phyloP scores from a whole-genome alignment of 2,329 filamentous ascomycete species.

The Epicoccum sorghinum region DNA sequence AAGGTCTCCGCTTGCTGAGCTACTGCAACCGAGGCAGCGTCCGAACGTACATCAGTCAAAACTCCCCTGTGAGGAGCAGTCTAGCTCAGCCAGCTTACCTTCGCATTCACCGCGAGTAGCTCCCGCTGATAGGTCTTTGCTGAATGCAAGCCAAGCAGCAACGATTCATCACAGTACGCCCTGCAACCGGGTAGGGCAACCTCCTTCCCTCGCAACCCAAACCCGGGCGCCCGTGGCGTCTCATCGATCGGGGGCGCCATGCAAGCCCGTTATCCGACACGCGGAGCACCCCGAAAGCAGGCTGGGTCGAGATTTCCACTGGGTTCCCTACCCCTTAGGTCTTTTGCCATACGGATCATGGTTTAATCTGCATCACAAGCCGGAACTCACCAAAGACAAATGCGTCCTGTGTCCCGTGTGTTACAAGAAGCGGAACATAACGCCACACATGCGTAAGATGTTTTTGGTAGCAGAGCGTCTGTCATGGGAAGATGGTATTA shows the following conservation, averaged over 20 bases:
- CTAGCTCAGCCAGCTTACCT: too few relatives aligned
- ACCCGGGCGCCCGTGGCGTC: neutral
- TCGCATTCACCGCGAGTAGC: too few relatives aligned
- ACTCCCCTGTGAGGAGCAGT: too few relatives aligned
- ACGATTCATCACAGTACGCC: too few relatives aligned
- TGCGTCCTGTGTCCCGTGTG: slow-evolving; percentile 26
- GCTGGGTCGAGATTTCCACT: slow-evolving; percentile 31
- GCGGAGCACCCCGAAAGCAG: slow-evolving; percentile 27
- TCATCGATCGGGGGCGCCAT: neutral
- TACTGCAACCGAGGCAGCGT: neutral
- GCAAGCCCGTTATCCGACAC: slow-evolving; percentile 19
- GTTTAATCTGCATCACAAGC: slow-evolving; percentile 26
- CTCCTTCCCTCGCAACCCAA: too few relatives aligned
- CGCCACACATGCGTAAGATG: slow-evolving; percentile 33
- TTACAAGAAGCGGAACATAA: slow-evolving; percentile 16
- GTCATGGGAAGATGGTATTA: slow-evolving; percentile 24
- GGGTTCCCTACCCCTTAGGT: slow-evolving; percentile 32
- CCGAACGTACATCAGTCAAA: too few relatives aligned
- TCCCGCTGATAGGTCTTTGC: too few relatives aligned
- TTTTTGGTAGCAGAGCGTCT: slow-evolving; percentile 39
- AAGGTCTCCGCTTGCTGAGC: neutral
- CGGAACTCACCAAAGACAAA: neutral
- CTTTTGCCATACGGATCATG: slow-evolving; percentile 34
- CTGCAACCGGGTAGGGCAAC: too few relatives aligned
- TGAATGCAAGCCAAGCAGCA: too few relatives aligned